Percentiles rank a stretch among this genome's conserved stretches.
Evolutionary conservation across 2,329 filamentous ascomycete genomes (phyloP).

Genomic region (Sarocladium oryzae): DNA sequence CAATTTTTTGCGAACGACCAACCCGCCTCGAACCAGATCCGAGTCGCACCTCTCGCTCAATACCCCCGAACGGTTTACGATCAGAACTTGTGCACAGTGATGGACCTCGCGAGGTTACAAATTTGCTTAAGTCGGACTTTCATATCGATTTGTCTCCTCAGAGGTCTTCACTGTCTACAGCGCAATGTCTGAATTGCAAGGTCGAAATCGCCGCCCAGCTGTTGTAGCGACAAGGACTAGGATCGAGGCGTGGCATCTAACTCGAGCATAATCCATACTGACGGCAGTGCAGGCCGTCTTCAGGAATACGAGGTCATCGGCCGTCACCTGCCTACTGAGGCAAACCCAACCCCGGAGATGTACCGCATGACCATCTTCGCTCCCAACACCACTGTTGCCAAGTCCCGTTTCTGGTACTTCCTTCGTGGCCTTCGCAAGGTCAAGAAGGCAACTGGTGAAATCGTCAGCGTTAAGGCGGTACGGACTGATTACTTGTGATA

Average conservation of each 20-base stretch:
- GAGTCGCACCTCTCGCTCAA: not conserved
- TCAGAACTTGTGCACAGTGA: too few species aligned
- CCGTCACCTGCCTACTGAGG: conserved; percentile 96
- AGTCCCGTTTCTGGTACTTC: conserved; percentile 99
- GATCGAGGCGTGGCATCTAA: too few species aligned
- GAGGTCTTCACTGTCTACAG: too few species aligned
- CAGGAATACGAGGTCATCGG: conserved; percentile 99
- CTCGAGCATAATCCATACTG: too few species aligned
- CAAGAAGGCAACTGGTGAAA: conserved; percentile 99
- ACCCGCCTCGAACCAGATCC: not conserved
- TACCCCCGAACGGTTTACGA: too few species aligned
- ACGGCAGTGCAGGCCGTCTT: conserved; percentile 72
- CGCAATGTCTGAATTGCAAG: too few species aligned
- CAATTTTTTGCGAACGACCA: conserved; percentile 10
- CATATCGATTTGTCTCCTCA: too few species aligned
- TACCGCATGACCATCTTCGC: conserved; percentile 99
- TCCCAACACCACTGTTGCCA: conserved; percentile 94
- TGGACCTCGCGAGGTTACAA: too few species aligned
- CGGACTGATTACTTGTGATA: too few species aligned
- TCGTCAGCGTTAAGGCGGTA: conserved; percentile 94
- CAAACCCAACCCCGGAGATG: conserved; percentile 94
- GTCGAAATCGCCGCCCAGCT: too few species aligned
- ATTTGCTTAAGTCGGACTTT: too few species aligned
- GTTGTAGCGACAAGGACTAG: too few species aligned
- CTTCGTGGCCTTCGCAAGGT: conserved; percentile 98